These are phyloP conservation scores for Fusarium sambucinum DNA, from an alignment of 2,329 filamentous ascomycete genomes.

Conservation along the genomic window DNA sequence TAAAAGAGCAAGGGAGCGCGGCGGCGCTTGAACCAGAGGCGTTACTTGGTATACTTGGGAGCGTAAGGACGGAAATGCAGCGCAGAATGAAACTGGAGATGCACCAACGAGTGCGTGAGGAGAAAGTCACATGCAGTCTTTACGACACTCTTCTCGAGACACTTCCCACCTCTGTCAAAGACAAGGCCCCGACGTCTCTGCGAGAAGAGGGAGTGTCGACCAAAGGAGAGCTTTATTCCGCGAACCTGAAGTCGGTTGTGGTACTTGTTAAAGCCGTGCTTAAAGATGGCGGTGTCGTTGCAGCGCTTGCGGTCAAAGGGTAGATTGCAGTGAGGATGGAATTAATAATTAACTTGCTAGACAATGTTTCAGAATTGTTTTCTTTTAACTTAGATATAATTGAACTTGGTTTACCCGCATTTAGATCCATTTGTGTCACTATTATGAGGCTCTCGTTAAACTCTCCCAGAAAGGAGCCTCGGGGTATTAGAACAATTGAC, in stretches of 20 bases:
- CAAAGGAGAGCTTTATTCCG: neutral
- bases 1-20: neutral
- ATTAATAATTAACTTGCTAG: too few species aligned
- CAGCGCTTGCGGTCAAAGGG: neutral
- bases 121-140: neutral
- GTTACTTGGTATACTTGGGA: neutral
- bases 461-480: too few species aligned
- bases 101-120: conserved; percentile 7
- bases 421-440: too few species aligned
- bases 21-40: neutral
- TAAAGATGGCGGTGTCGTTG: neutral
- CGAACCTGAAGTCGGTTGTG: neutral
- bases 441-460: too few species aligned
- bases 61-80: neutral
- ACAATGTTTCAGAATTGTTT: too few species aligned
- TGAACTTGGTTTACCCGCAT: too few species aligned
- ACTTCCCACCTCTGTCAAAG: neutral
- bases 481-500: too few species aligned
- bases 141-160: neutral
- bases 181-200: neutral
- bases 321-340: neutral
- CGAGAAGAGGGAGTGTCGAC: neutral
- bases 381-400: too few species aligned
- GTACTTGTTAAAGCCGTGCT: neutral
- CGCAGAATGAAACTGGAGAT: conserved; percentile 2